phyloP scores from a whole-genome alignment of 1,139 yeast genomes.

The Yamadazyma aaseri region DNA sequence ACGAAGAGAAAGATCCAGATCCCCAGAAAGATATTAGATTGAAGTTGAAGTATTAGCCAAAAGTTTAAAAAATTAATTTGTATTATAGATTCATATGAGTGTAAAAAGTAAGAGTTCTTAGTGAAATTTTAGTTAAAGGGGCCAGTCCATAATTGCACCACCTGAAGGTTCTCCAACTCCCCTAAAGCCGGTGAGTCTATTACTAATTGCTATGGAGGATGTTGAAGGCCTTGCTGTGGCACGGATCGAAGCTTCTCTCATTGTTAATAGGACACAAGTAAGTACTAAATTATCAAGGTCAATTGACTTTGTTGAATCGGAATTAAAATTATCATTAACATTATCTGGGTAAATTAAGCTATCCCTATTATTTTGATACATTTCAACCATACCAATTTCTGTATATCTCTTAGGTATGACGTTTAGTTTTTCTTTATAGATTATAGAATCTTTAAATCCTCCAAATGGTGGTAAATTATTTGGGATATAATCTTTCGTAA shows the following conservation, averaged over 20 bases:
- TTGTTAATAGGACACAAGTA: slow-evolving; percentile 27
- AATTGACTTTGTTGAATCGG: slow-evolving; percentile 32
- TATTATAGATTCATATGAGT: too few species aligned
- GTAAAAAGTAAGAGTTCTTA: too few species aligned
- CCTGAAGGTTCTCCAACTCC: not conserved
- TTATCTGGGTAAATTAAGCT: slow-evolving; percentile 2
- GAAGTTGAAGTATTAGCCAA: not conserved
- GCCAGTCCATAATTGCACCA: not conserved
- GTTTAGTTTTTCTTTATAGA: slow-evolving; percentile 18
- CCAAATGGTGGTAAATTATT: slow-evolving; percentile 44
- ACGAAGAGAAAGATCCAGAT: slow-evolving; percentile 39
- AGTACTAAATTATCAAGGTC: slow-evolving; percentile 35
- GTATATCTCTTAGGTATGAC: slow-evolving; percentile 34
- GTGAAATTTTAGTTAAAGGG: too few species aligned
- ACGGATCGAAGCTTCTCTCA: slow-evolving; percentile 34
- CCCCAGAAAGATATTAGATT: slow-evolving; percentile 30
- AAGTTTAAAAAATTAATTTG: too few species aligned
- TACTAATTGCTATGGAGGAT: slow-evolving; percentile 11
- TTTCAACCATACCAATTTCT: slow-evolving; percentile 35
- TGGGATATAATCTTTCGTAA: slow-evolving; percentile 25
- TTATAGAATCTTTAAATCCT: slow-evolving; percentile 28
- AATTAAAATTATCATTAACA: slow-evolving; percentile 9
- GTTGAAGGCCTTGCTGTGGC: slow-evolving; percentile 20
- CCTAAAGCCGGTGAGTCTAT: slow-evolving; percentile 11
- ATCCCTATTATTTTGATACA: slow-evolving; percentile 30